Base-by-base conservation (phyloP, 2,329 filamentous ascomycete species). In the Ophiostoma populinum region DNA sequence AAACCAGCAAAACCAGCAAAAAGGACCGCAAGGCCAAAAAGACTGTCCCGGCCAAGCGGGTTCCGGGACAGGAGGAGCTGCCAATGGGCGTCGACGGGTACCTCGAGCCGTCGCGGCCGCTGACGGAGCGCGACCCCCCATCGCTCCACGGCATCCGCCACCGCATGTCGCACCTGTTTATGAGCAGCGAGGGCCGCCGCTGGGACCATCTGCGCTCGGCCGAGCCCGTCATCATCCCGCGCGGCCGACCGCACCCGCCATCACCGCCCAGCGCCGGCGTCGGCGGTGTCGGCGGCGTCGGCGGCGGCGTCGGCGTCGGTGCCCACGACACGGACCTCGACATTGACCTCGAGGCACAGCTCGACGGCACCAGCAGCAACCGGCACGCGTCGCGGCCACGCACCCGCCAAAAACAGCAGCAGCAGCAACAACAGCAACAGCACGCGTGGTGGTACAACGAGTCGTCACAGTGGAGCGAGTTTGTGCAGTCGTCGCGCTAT, bases 121-220 rank as follows among this genome's bases (percentile, higher is more conserved):
- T 22, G 21, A 22, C 21, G 21, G 21, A 6, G 6, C 7, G 7
- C 21, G 21, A 22, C 21, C 7, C 21, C 21, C 7, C 6, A 22
- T 22, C 11, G 7, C 21, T 27, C 27, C 21, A 13, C 3, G 16
- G 33, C 9, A 18, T 41, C 10, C 24, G 30, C 8, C 27, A 31
- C 8, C 43, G 40, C 3, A 50, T 70, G 15, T 60, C 62, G 34
- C 55, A 57, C 35, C 51, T 69, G 16, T 56, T 70, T 34, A 55
- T 45, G 36, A 53, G 50, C 42, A 61, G 65, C 43, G 59, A 65
- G 29, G 61, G 54, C 20, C 49, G 57, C 36, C 60, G 51, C 50
- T 73, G 68, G 67, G 69, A 74, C 45, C 67, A 74, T 45, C 49
- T 73, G 34, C 64, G 69, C 35, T 64, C 65, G 3, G 58, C 63